Evolutionary conservation across 2,329 filamentous ascomycete genomes (phyloP), one percentile per base, ranked within the genome.

Genomic region (Fusarium pseudoanthophilum): DNA sequence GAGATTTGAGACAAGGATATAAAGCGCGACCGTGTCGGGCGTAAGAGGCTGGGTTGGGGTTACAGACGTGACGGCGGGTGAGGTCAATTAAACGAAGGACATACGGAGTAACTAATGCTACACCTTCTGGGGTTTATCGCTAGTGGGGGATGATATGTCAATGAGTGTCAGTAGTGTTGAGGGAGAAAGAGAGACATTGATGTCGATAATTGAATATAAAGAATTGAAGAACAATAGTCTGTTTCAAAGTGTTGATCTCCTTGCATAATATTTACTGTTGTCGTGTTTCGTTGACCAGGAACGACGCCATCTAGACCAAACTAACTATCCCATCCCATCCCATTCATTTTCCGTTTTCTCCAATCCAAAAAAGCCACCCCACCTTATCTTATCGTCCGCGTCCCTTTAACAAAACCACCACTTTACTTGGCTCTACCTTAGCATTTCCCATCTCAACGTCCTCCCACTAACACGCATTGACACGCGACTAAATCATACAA

Each of bases 351-450:
- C 30, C 24, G 42, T 34, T 57, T 39, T 55, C 56, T 55, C 36
- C 59, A 69, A 53, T 37, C 53, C 51, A 34, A 60, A 60, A 59
- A 57, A 34, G 37, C 49, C 49, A 61, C 34, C 46, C 52, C 67
- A n/a, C 58, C 71, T 74, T 74, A 74, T 74, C 71, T 74, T 74
- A 74, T 74, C 71, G 63, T 24, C 56, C 64, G 53, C 59, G 69
- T 73, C 43, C 51, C 60, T 64, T 42, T 42, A 18, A 71, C 71
- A 74, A 74, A 73, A 71, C 71, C 61, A 74, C 59, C 61, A 52
- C 61, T 60, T 65, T 53, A 62, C 57, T 59, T 53, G 21, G 28
- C 24, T 40, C 26, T 28, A 40, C 34, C n/a, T n/a, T 40, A 55
- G 34, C 51, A 28, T 40, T 69, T 67, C 57, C 48, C 51, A 67